Evolutionary conservation across 192 early-diverging fungal species (phyloP), one percentile per base, ranked within the genome.

Genomic region (Allomyces macrogynus): DNA sequence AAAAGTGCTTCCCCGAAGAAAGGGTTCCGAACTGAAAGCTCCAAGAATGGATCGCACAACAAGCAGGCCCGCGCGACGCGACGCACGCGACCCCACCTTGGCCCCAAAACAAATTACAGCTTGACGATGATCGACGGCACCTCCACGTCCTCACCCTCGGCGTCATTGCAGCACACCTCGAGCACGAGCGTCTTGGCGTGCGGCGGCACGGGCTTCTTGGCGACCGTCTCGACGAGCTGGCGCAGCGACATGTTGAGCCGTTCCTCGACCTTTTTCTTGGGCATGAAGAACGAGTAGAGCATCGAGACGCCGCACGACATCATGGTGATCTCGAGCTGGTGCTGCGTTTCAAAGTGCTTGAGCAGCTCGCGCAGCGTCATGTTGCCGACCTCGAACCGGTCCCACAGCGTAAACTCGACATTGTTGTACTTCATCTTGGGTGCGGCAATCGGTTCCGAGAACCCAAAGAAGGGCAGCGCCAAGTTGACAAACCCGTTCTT

Each of bases 401-500:
- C 96, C 96, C 96, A 99, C 24, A 95, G 78, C 32, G 85, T 94
- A 71, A 86, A 93, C 72, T 92, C 83, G 0, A 66, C 74, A 64
- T 88, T 92, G 70, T 90, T 76, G 77, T 94, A 97, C 80, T 94
- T 86, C 64, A 82, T 75, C 72, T 85, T 90, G 18, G 78, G 86
- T 4, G 89, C 87, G 20, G 86, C 83, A 72, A 99, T 92, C 11
- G 96, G 96, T 71, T 99, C 96, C 23, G 96, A 99, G 74, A 99
- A 99, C 23, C 87, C 94, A 84, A 95, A 92, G 86, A 99, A 97
- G 25, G 96, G 94, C 65, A 99, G 73, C 2, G 96, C 94, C 66
- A 99, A 74, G 76, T 99, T 97, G 63, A 96, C 80, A 74, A 99
- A 99, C 12, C 94, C 94, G 73, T 99, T 99, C 81, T 96, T 99